Evolutionary conservation across 164 flowering plant genomes (phyloP).

Genomic region (Nymphaea colorata): DNA sequence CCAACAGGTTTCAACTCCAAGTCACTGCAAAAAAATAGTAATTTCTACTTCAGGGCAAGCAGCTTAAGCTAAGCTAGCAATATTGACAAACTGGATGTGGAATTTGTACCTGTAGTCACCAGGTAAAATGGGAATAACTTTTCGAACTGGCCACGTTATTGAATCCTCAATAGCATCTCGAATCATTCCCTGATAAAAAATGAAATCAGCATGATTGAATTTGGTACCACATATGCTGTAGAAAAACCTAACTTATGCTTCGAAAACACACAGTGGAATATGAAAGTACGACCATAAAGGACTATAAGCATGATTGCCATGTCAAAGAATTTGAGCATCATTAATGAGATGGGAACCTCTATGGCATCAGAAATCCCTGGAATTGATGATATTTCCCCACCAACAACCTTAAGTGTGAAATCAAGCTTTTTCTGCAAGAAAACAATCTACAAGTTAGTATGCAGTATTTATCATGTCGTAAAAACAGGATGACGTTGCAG

Average conservation of each 20-base stretch:
- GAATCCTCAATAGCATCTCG: conserved; percentile 93
- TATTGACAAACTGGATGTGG: neutral
- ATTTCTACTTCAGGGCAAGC: neutral
- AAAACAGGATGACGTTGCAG: too few species aligned
- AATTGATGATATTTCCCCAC: conserved; percentile 80
- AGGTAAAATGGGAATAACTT: conserved; percentile 85
- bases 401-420: conserved; percentile 82
- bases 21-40: conserved; percentile 37
- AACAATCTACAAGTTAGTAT: neutral
- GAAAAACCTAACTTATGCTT: too few species aligned
- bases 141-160: conserved; percentile 90
- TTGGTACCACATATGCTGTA: neutral
- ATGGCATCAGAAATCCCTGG: conserved; percentile 83
- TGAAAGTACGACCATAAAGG: neutral
- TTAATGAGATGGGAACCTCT: conserved; percentile 36
- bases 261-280: too few species aligned
- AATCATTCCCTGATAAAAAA: conserved; percentile 51
- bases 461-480: neutral
- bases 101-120: conserved; percentile 82
- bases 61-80: neutral
- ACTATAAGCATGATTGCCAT: neutral
- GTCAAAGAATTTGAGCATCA: neutral
- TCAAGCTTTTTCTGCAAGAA: conserved; percentile 84
- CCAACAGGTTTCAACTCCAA: conserved; percentile 95
- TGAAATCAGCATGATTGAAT: neutral